These are phyloP conservation scores for Fusarium euwallaceae DNA, from an alignment of 2,329 filamentous ascomycete genomes.

Conservation along the genomic window DNA sequence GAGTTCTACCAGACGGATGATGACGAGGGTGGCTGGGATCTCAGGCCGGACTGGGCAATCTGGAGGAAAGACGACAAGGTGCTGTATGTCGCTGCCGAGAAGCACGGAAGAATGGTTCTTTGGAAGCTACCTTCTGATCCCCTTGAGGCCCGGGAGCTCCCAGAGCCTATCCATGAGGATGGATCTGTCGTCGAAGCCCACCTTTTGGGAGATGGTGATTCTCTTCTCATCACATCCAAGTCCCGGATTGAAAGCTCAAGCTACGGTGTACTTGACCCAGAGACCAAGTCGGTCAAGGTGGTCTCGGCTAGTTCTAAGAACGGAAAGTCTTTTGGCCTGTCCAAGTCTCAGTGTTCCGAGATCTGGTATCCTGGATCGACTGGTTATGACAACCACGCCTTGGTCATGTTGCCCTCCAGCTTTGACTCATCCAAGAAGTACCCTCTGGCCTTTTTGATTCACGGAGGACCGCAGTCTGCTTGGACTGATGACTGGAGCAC, in stretches of 20 bases:
- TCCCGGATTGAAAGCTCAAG: conserved; percentile 80
- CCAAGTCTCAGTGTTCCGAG: conserved; percentile 72
- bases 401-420: conserved; percentile 73
- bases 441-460: conserved; percentile 83
- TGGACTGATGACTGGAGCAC: conserved; percentile 84
- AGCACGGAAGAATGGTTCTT: conserved; percentile 71
- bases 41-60: conserved; percentile 66
- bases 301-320: conserved; percentile 75
- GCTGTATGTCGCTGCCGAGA: conserved; percentile 81
- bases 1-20: conserved; percentile 74
- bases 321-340: conserved; percentile 76
- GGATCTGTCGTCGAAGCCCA: conserved; percentile 68
- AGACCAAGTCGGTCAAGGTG: conserved; percentile 52
- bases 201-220: conserved; percentile 61
- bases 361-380: conserved; percentile 78
- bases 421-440: conserved; percentile 81
- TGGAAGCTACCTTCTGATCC: conserved; percentile 73
- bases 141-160: conserved; percentile 60
- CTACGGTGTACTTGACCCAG: conserved; percentile 71
- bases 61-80: conserved; percentile 72
- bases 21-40: conserved; percentile 73
- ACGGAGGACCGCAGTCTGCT: conserved; percentile 84
- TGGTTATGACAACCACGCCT: conserved; percentile 76
- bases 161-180: conserved; percentile 63
- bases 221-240: conserved; percentile 74